Conservation (phyloP, 768 basidiomycete species). For the Tylopilus felleus region DNA sequence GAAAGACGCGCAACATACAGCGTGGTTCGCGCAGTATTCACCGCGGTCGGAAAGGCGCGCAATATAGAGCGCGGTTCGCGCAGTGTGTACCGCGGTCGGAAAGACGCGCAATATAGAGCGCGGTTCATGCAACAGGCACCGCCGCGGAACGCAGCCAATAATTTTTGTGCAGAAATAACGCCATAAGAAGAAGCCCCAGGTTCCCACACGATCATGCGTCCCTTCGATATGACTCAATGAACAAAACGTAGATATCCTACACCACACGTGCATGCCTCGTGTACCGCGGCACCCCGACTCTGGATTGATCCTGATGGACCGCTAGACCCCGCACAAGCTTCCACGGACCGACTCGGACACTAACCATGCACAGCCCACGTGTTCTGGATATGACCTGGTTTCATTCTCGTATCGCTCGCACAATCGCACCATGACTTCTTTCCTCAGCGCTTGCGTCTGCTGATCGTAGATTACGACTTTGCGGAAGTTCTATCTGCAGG, state of each 20-base stretch:
- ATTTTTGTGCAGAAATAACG: no score
- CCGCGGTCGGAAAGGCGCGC: no score
- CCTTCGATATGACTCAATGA: neutral
- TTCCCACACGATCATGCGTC: neutral
- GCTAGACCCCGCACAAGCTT: constrained; percentile 14
- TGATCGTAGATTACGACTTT: constrained; percentile 17
- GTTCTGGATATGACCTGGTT: constrained; percentile 18
- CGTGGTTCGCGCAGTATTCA: no score
- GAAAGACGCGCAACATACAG: no score
- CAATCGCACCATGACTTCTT: constrained; percentile 10
- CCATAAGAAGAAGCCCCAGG: neutral
- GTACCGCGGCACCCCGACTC: constrained; percentile 18
- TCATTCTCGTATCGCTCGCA: constrained; percentile 8
- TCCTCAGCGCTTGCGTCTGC: constrained; percentile 5
- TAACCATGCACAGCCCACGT: constrained; percentile 29
- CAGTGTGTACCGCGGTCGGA: no score
- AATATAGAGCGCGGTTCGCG: no score
- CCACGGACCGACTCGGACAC: constrained; percentile 13
- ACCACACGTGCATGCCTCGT: constrained; percentile 16
- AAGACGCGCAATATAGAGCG: no score
- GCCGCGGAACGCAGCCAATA: no score
- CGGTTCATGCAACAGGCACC: no score
- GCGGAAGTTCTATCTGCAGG: constrained; percentile 22
- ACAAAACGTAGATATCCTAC: neutral
- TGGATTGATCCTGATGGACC: constrained; percentile 14